Evolutionary conservation across 805 yeast genomes (phyloP), one percentile per base, ranked within the genome.

Genomic region (Sugiyamaella boreocaroliniensis): DNA sequence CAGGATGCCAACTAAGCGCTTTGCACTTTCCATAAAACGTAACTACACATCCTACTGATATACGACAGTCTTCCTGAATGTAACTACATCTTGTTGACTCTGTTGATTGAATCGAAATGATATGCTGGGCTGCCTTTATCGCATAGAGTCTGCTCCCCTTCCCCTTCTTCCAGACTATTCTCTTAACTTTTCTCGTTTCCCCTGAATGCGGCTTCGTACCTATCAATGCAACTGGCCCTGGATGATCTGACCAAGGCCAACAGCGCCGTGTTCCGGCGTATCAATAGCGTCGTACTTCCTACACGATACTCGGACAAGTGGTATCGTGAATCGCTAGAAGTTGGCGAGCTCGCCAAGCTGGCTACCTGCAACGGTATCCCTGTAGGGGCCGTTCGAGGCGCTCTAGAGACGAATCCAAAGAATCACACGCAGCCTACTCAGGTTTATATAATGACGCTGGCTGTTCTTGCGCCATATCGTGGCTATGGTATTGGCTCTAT

Each of bases 281-380:
- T 86, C 64, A 79, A 82, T 55, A 68, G 70, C 51, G 74, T 71
- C 4, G 68, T 72, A 6, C 70, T 82, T n/a, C 85, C 86, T 2
- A 70, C 76, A 0, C 52, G 64, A 1, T 84, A 79, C 60, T 62
- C 80, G 0, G 78, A 77, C 0, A 57, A 68, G 2, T 83, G 83
- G 76, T 81, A 82, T 57, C 59, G 72, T 29, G 75, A 75, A 19
- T 70, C 80, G 12, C 65, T 76, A 22, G 70, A 73, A 1, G 62
- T 73, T 1, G 80, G 74, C 20, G 82, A 80, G 29, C 69, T 84
- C 34, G 75, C 76, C 34, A 76, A 82, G 62, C 69, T 82, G 51
- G 86, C 84, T 0, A 86, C 74, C 68, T 85, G 76, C 67, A 78
- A 84, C 47, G 96, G 85, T 62, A 78, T 86, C 5, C 89, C 96